Evolutionary conservation across 1,284 basidiomycete genomes (phyloP).

Genomic region (Cronartium ribicola): DNA sequence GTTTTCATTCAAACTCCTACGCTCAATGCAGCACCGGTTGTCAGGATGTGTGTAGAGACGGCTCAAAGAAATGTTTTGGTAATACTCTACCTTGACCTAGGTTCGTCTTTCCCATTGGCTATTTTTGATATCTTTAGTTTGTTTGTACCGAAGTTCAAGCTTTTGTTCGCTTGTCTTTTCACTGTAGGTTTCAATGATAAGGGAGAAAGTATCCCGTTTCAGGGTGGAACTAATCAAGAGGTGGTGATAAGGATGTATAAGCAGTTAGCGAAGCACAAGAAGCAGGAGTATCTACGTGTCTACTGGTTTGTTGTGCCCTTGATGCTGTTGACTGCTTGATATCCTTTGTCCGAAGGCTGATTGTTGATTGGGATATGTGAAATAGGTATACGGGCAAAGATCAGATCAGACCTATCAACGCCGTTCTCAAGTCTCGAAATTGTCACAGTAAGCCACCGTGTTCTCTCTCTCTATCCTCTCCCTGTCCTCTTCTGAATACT

Average conservation of each 20-base stretch:
- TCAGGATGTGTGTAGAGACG: conserved; percentile 64
- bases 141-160: background rate
- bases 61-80: conserved; percentile 66
- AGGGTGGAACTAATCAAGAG: conserved; percentile 74
- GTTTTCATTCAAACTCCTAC: conserved; percentile 77
- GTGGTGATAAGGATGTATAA: conserved; percentile 66
- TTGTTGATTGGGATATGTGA: background rate
- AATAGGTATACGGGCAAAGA: conserved; percentile 62
- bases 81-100: conserved; percentile 63
- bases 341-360: background rate
- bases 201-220: conserved; percentile 68
- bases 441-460: conserved; percentile 57
- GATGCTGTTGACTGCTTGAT: conserved; percentile 21
- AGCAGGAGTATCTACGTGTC: conserved; percentile 61
- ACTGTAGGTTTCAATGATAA: conserved; percentile 52
- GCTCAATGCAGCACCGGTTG: conserved; percentile 67
- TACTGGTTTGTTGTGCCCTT: conserved; percentile 57
- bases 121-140: background rate
- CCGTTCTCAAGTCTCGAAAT: conserved; percentile 68
- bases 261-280: conserved; percentile 56
- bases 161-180: background rate
- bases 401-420: conserved; percentile 67
- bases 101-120: conserved; percentile 46
- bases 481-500: background rate
- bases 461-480: background rate